Evolutionary conservation across 106 monocot species (phyloP).

Genomic region (Ottelia alismoides): DNA sequence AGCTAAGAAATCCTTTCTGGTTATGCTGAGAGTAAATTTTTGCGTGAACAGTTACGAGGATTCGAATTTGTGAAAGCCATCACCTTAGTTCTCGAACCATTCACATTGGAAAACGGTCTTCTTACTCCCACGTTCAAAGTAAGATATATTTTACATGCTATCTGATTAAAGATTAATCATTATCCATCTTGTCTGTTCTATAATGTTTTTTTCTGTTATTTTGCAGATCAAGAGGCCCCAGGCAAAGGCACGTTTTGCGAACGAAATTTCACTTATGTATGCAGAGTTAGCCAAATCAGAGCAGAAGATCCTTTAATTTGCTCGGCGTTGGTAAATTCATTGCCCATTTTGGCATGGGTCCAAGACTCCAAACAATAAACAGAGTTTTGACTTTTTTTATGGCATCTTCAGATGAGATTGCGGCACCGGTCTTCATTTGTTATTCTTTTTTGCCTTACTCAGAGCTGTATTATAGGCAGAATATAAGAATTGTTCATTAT

Average conservation of each 20-base stretch:
- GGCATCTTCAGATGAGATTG: no score
- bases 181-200: not conserved
- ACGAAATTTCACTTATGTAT: conserved; percentile 71
- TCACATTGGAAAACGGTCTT: conserved; percentile 87
- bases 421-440: no score
- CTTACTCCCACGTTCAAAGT: conserved; percentile 94
- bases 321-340: no score
- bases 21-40: not conserved
- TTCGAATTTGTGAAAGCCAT: conserved; percentile 94
- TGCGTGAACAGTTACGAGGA: conserved; percentile 61
- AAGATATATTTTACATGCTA: conserved; percentile 2
- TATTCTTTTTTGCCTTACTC: no score
- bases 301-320: no score
- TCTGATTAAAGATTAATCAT: not conserved
- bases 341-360: no score
- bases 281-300: conserved; percentile 29
- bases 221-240: conserved; percentile 83
- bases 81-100: conserved; percentile 62
- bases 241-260: conserved; percentile 75
- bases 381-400: no score
- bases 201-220: not conserved
- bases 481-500: no score
- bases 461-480: no score
- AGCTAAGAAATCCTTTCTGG: no score
- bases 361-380: no score